Evolutionary conservation across 352 stramenopile species (phyloP).

Genomic region (Phytophthora pseudosyringae): DNA sequence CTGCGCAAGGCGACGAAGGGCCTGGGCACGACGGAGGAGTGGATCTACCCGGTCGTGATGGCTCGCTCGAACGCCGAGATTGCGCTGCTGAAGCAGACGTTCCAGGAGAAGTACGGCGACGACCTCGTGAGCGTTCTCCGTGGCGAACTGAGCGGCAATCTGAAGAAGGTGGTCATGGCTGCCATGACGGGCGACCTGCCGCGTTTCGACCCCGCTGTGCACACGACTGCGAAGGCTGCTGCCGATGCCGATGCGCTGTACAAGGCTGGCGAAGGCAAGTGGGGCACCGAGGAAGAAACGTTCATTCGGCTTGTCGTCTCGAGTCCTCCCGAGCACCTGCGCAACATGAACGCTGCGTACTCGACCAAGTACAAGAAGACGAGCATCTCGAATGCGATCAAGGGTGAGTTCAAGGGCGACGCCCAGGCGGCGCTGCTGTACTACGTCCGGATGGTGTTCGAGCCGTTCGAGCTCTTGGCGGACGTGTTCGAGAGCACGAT

Average conservation of each 20-base stretch:
- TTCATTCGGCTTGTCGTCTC: slow-evolving; percentile 56
- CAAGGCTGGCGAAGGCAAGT: slow-evolving; percentile 69
- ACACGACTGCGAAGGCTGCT: slow-evolving; percentile 60
- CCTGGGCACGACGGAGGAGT: slow-evolving; percentile 54
- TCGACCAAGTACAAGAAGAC: slow-evolving; percentile 66
- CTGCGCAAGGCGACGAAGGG: slow-evolving; percentile 41
- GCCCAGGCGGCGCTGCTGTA: slow-evolving; percentile 50
- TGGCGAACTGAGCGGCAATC: slow-evolving; percentile 56
- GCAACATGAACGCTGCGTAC: slow-evolving; percentile 55
- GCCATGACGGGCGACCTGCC: slow-evolving; percentile 41
- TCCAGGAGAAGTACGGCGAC: slow-evolving; percentile 50
- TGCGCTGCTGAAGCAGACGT: slow-evolving; percentile 74
- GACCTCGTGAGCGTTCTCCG: slow-evolving; percentile 54
- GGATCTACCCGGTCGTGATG: slow-evolving; percentile 59
- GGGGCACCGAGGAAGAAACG: slow-evolving; percentile 65
- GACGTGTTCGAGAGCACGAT: slow-evolving; percentile 69
- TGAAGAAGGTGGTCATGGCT: slow-evolving; percentile 64
- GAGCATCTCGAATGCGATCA: slow-evolving; percentile 57
- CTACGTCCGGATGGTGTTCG: slow-evolving; percentile 51
- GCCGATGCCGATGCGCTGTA: slow-evolving; percentile 62
- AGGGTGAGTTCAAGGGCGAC: slow-evolving; percentile 67
- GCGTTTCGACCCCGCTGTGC: slow-evolving; percentile 53
- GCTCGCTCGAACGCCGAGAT: slow-evolving; percentile 69
- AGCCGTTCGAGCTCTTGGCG: slow-evolving; percentile 58
- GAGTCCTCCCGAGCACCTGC: slow-evolving; percentile 51